A percentile compares a stretch with the other conserved stretches of the same genome.
Conservation (phyloP, 306 rosid genomes). For the Acacia acuminata region DNA sequence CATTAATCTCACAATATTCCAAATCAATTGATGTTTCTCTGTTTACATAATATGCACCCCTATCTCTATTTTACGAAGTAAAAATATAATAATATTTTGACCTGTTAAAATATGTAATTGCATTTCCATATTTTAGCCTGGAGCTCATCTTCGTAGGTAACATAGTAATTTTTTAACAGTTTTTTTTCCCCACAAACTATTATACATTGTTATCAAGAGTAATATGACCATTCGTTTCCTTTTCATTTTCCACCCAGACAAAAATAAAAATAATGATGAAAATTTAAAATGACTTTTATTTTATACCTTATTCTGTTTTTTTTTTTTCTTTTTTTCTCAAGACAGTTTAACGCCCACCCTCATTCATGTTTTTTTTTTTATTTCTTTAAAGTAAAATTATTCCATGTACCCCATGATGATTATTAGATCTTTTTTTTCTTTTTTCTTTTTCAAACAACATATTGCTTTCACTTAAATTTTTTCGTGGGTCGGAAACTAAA, state of each 20-base stretch:
- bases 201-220: not conserved
- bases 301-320: not conserved
- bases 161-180: not conserved
- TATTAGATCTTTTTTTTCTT: not conserved
- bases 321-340: no score
- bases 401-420: not conserved
- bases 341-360: no score
- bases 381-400: not conserved
- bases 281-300: no score
- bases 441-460: not conserved
- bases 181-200: no score
- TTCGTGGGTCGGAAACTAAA: not conserved
- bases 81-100: no score
- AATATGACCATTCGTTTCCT: not conserved
- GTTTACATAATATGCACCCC: not conserved
- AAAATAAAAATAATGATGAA: no score
- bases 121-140: no score
- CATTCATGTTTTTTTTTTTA: no score
- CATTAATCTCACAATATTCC: not conserved
- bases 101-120: no score
- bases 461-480: not conserved
- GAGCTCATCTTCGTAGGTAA: no score
- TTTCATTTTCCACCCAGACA: not conserved
- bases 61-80: not conserved
- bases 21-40: not conserved